phyloP scores from a whole-genome alignment of 768 basidiomycete genomes.

The Pholiota microspora region DNA sequence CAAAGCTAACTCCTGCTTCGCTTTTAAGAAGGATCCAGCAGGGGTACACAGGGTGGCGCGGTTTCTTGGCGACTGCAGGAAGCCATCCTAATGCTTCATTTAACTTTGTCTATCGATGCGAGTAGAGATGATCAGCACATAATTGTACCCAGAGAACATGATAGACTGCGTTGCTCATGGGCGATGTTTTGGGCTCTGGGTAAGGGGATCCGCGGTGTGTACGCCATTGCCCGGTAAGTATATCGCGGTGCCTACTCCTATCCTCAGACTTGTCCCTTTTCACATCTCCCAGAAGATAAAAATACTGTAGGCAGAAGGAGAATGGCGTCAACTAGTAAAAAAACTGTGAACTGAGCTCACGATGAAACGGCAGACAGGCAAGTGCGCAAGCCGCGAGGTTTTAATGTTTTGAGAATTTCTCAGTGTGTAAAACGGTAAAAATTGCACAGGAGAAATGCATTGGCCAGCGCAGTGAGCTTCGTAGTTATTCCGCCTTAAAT shows the following conservation, averaged over 20 bases:
- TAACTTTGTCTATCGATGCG: background rate
- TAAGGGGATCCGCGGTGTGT: slow-evolving; percentile 5
- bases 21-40: slow-evolving; percentile 4
- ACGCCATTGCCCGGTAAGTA: slow-evolving; percentile 4
- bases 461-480: background rate
- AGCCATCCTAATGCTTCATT: background rate
- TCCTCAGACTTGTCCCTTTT: background rate
- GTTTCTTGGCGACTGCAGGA: slow-evolving; percentile 5
- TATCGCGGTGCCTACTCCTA: slow-evolving; percentile 3
- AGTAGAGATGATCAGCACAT: slow-evolving; percentile 1
- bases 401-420: background rate
- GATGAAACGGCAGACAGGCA: background rate
- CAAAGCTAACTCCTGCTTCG: background rate
- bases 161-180: background rate
- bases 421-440: too few species aligned
- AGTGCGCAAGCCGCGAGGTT: background rate
- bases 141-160: slow-evolving; percentile 5
- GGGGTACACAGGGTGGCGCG: background rate
- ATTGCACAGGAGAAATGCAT: too few species aligned
- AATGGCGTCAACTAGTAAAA: background rate
- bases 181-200: background rate
- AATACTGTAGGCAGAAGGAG: background rate
- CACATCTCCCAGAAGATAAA: background rate
- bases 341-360: background rate
- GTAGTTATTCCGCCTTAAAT: too few species aligned